Percentiles rank a stretch among this genome's conserved stretches.
Conservation (phyloP, 371 early-diverging fungal species). For the Gilbertella persicaria region DNA sequence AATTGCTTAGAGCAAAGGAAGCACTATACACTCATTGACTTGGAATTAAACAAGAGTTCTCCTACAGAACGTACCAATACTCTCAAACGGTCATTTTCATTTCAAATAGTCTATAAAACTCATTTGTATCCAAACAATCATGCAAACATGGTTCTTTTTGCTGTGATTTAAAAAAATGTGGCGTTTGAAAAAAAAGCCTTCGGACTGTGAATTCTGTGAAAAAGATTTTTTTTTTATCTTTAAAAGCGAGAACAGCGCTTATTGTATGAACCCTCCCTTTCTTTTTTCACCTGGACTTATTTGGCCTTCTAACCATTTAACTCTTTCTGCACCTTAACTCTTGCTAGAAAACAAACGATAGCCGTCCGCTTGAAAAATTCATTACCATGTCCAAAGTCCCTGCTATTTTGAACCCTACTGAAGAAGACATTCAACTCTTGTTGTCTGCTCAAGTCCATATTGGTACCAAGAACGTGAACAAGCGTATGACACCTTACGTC, state of each 20-base stretch:
- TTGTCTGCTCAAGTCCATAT: slow-evolving; percentile 90
- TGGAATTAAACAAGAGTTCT: too few species aligned
- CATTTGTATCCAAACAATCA: too few species aligned
- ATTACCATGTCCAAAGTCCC: slow-evolving; percentile 31
- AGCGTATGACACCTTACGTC: slow-evolving; percentile 89
- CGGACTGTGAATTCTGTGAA: not conserved
- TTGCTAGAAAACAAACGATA: slow-evolving; percentile 30
- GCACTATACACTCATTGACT: too few species aligned
- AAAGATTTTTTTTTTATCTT: slow-evolving; percentile 3
- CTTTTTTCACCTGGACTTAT: slow-evolving; percentile 25
- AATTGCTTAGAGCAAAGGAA: too few species aligned
- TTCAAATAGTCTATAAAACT: too few species aligned
- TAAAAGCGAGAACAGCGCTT: not conserved
- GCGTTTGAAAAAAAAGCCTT: slow-evolving; percentile 3
- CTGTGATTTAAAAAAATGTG: slow-evolving; percentile 7
- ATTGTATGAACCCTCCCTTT: slow-evolving; percentile 1
- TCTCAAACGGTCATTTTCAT: too few species aligned
- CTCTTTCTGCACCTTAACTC: slow-evolving; percentile 33
- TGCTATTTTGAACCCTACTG: slow-evolving; percentile 66
- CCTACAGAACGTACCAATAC: too few species aligned
- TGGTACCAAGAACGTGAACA: slow-evolving; percentile 89
- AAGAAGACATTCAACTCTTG: slow-evolving; percentile 90
- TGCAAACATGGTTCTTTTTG: too few species aligned
- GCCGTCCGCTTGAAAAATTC: slow-evolving; percentile 25
- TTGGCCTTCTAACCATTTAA: slow-evolving; percentile 22